These are phyloP conservation scores for Strigomonas oncopelti DNA, from an alignment of 208 protist species.

Conservation along the genomic window DNA sequence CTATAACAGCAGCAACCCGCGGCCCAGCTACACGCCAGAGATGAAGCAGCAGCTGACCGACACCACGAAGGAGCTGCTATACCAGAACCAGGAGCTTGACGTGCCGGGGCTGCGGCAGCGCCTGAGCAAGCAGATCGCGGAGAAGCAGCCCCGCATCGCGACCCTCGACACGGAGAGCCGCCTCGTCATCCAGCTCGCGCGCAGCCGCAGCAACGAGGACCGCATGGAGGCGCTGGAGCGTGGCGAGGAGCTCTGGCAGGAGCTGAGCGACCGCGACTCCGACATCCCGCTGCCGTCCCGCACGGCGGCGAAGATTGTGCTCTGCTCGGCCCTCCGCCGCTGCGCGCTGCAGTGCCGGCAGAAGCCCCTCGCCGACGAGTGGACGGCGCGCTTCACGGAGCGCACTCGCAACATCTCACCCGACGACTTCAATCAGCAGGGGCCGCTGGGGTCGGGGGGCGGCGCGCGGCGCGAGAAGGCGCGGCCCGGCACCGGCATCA, in stretches of 20 bases:
- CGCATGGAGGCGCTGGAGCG: slow-evolving; percentile 60
- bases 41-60: not conserved
- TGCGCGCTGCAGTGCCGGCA: slow-evolving; percentile 56
- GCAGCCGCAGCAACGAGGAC: slow-evolving; percentile 46
- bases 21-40: not conserved
- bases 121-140: slow-evolving; percentile 20
- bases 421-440: slow-evolving; percentile 47
- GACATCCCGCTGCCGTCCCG: slow-evolving; percentile 47
- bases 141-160: slow-evolving; percentile 19
- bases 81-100: slow-evolving; percentile 14
- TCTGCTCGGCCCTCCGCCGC: slow-evolving; percentile 71
- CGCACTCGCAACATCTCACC: slow-evolving; percentile 39
- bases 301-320: slow-evolving; percentile 56
- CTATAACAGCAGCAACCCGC: not conserved
- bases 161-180: slow-evolving; percentile 63
- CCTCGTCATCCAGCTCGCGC: slow-evolving; percentile 58
- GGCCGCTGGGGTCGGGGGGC: slow-evolving; percentile 10
- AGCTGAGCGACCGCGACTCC: slow-evolving; percentile 40
- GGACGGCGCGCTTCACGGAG: slow-evolving; percentile 72
- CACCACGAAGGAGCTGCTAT: not conserved
- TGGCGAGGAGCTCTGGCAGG: slow-evolving; percentile 64
- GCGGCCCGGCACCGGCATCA: slow-evolving; percentile 56
- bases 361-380: slow-evolving; percentile 45
- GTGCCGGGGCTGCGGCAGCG: slow-evolving; percentile 26
- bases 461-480: slow-evolving; percentile 25